These are phyloP conservation scores for Rhodotorula sp. DNA, from an alignment of 1,284 basidiomycete species.

Conservation along the genomic window DNA sequence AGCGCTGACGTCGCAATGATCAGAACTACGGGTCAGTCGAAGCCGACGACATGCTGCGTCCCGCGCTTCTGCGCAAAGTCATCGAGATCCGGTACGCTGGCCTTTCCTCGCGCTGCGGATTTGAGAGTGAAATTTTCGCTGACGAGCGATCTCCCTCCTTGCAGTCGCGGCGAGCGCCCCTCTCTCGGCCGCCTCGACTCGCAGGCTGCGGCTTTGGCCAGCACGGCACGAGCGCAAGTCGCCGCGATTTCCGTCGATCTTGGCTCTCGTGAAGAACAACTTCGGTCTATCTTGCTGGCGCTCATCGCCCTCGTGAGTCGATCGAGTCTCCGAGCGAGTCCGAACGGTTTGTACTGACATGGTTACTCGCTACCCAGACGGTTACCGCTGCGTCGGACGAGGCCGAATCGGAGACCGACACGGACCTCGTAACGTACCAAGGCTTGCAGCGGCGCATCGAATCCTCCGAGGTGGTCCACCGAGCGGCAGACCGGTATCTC, in stretches of 20 bases:
- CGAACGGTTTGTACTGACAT: neutral
- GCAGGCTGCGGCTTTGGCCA: slow-evolving; percentile 22
- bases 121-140: too few relatives aligned
- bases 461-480: slow-evolving; percentile 8
- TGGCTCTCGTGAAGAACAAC: slow-evolving; percentile 2
- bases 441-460: neutral
- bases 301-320: slow-evolving; percentile 28
- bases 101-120: neutral
- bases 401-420: neutral
- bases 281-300: slow-evolving; percentile 14
- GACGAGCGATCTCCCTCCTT: neutral
- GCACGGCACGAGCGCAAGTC: slow-evolving; percentile 27
- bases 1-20: neutral
- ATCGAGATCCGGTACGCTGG: slow-evolving; percentile 24
- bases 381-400: slow-evolving; percentile 9
- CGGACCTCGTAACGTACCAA: neutral
- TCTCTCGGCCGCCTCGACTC: slow-evolving; percentile 31
- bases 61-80: slow-evolving; percentile 19
- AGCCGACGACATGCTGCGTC: slow-evolving; percentile 30
- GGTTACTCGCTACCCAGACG: neutral
- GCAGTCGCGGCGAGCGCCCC: slow-evolving; percentile 27
- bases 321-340: neutral
- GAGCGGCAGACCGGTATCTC: slow-evolving; percentile 25
- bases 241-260: slow-evolving; percentile 14
- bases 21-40: slow-evolving; percentile 1